Base-by-base conservation (phyloP, 805 yeast species). In the Saccharomyces paradoxus region DNA sequence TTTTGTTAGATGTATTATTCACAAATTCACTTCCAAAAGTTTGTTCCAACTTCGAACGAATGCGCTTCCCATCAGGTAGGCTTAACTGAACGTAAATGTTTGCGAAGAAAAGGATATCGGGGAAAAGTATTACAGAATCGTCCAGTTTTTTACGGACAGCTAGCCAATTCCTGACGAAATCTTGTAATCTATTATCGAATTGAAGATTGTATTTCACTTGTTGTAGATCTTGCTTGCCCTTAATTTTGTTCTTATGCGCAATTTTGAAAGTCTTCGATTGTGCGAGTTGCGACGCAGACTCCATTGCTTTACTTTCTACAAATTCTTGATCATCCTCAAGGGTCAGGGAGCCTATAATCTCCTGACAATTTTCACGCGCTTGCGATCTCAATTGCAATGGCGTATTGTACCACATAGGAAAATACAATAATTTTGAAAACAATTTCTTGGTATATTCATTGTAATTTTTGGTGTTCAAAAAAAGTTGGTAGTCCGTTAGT, bases 381-480 rank as follows among this genome's bases (percentile, higher is more conserved):
- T 49, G 46, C 2, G 60, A 48, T 47, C 70, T 53, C 32, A 58
- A 53, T 21, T 52, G 52, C 37, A 62, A 32, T 1, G 91, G 90
- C 24, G 84, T 81, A 56, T 80, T 80, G 64, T 85, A 86, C 78
- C 85, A 87, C 79, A 84, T 77, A 9, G 91, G 92, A 71, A 86
- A 86, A 6, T 87, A 85, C 21, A 85, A 67, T 54, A 80, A 76
- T 3, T 71, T 60, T 48, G 75, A 71, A 63, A 84, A 84, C 17
- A 78, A 61, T 24, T 78, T 77, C 56, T 88, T 74, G 3, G 89
- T 80, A 60, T 77, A 83, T 12, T 72, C 65, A 55, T 81, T 86
- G 66, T 84, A 86, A 65, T 86, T 86, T 17, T 67, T 69, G 28
- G 77, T 74, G 60, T 82, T 79, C 49, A 83, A 68, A 59, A 79